phyloP scores from a whole-genome alignment of 2,329 filamentous ascomycete species.

The Epichloe gansuensis region DNA sequence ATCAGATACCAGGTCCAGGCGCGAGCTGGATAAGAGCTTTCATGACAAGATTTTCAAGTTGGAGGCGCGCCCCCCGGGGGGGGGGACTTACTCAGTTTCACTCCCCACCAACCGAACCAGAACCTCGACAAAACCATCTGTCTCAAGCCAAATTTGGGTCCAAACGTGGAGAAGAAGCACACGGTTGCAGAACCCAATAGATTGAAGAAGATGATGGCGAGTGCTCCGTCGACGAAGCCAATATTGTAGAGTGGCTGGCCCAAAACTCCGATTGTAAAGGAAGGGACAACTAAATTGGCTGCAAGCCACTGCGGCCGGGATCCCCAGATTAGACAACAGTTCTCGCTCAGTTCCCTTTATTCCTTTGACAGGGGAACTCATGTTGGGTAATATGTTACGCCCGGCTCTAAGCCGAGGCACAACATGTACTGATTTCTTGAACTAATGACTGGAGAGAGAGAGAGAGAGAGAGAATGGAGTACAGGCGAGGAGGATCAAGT shows the following conservation, averaged over 20 bases:
- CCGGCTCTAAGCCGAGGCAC: too few species aligned
- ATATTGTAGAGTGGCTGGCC: slow-evolving; percentile 36
- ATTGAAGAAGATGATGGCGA: slow-evolving; percentile 56
- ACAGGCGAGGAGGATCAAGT: slow-evolving; percentile 7
- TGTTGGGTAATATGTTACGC: too few species aligned
- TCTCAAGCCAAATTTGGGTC: slow-evolving; percentile 55
- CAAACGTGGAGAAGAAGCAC: slow-evolving; percentile 64
- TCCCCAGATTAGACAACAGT: background rate
- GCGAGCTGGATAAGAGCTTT: too few species aligned
- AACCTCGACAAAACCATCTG: slow-evolving; percentile 65
- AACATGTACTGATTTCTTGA: too few species aligned
- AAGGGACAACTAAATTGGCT: slow-evolving; percentile 65
- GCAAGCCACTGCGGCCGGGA: slow-evolving; percentile 43
- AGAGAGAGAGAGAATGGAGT: too few species aligned
- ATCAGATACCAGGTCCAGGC: too few species aligned
- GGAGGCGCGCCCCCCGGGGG: too few species aligned
- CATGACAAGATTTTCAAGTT: too few species aligned
- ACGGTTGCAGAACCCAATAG: slow-evolving; percentile 53
- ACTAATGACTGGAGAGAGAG: too few species aligned
- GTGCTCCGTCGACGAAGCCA: slow-evolving; percentile 55
- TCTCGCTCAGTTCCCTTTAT: background rate
- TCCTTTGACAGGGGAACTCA: too few species aligned
- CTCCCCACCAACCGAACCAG: slow-evolving; percentile 58
- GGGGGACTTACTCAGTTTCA: slow-evolving; percentile 45
- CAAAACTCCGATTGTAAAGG: slow-evolving; percentile 57